Evolutionary conservation across 2,329 filamentous ascomycete genomes (phyloP).

Genomic region (Sporothrix pallida): DNA sequence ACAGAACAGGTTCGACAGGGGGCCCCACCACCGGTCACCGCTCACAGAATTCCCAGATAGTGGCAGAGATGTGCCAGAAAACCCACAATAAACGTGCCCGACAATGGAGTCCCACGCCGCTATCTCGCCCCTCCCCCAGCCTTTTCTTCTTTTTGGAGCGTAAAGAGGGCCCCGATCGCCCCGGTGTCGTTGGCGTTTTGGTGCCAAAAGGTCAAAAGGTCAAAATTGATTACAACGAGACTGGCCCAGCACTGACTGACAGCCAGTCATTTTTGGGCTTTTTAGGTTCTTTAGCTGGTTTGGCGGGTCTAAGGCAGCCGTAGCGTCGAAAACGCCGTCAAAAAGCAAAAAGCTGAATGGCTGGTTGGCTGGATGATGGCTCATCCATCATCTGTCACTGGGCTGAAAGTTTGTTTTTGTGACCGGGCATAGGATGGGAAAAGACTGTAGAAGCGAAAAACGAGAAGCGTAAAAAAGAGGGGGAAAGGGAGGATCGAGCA

Average conservation of each 20-base stretch:
- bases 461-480: background rate
- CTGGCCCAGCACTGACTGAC: background rate
- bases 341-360: too few relatives aligned
- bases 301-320: conserved; percentile 15
- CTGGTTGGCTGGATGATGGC: too few relatives aligned
- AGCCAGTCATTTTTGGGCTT: too few relatives aligned
- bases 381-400: conserved; percentile 10
- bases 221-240: background rate
- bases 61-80: background rate
- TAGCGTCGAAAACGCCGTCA: background rate
- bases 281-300: background rate
- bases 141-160: background rate
- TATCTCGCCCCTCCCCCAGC: conserved; percentile 24
- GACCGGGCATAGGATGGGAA: conserved; percentile 9
- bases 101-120: conserved; percentile 4
- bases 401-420: background rate
- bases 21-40: conserved; percentile 5
- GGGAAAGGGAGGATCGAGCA: background rate
- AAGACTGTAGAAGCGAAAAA: background rate
- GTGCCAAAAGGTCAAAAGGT: background rate
- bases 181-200: background rate
- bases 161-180: background rate
- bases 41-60: background rate
- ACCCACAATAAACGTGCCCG: conserved; percentile 24
- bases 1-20: too few relatives aligned